Evolutionary conservation across 176 grass and related monocot genomes (phyloP).

Genomic region (Carex littledalei): DNA sequence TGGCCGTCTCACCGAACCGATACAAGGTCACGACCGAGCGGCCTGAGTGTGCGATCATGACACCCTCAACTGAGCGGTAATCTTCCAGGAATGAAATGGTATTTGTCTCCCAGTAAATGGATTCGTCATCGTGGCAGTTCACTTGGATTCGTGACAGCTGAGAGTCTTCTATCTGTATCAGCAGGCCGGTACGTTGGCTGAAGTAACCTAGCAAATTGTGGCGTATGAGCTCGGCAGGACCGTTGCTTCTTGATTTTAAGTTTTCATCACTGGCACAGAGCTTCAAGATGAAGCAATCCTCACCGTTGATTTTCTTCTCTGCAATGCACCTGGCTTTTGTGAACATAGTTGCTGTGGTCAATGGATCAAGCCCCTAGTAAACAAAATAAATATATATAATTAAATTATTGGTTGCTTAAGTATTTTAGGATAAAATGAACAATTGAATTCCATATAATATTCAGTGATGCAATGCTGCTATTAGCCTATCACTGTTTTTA

Average conservation of each 20-base stretch:
- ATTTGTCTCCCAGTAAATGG: slow-evolving; percentile 96
- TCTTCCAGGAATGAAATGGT: slow-evolving; percentile 67
- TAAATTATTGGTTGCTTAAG: not conserved
- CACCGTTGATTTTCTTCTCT: slow-evolving; percentile 85
- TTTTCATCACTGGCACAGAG: slow-evolving; percentile 54
- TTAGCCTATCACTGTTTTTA: not conserved
- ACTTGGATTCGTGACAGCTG: slow-evolving; percentile 84
- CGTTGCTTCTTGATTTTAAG: slow-evolving; percentile 81
- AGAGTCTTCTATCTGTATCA: slow-evolving; percentile 85
- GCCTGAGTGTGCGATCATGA: slow-evolving; percentile 81
- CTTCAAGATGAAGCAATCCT: slow-evolving; percentile 99
- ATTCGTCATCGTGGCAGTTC: slow-evolving; percentile 49
- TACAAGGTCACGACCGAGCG: slow-evolving; percentile 72
- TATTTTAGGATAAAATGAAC: not conserved
- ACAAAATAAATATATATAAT: not conserved
- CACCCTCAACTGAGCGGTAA: slow-evolving; percentile 70
- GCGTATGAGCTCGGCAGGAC: slow-evolving; percentile 85
- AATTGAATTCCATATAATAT: not conserved
- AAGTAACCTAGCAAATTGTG: slow-evolving; percentile 92
- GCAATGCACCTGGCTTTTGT: slow-evolving; percentile 77
- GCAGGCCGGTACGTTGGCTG: slow-evolving; percentile 82
- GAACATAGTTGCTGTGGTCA: slow-evolving; percentile 67
- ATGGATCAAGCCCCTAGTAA: slow-evolving; percentile 73
- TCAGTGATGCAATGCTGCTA: not conserved
- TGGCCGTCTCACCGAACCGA: slow-evolving; percentile 85